These are phyloP conservation scores for Wickerhamomyces sp. DNA, from an alignment of 1,139 yeast species.

Conservation along the genomic window DNA sequence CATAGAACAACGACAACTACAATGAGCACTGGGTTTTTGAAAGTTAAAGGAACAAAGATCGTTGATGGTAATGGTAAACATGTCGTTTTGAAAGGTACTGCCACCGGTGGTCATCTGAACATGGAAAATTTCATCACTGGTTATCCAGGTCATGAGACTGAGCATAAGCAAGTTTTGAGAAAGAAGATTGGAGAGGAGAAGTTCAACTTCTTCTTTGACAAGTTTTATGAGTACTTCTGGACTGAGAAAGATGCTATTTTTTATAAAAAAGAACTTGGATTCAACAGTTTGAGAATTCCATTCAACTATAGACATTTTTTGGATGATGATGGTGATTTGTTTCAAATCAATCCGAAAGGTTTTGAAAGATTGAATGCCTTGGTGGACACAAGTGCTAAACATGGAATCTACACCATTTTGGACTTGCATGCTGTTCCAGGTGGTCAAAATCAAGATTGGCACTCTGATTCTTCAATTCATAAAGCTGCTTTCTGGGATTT, in stretches of 20 bases:
- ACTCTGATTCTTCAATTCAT: slow-evolving; percentile 17
- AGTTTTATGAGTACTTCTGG: slow-evolving; percentile 22
- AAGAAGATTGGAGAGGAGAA: slow-evolving; percentile 19
- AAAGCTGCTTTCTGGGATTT: slow-evolving; percentile 20
- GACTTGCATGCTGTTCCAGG: slow-evolving; percentile 20
- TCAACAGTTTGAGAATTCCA: slow-evolving; percentile 19
- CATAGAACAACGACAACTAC: no score
- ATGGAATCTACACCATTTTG: slow-evolving; percentile 18
- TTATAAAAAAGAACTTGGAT: slow-evolving; percentile 16
- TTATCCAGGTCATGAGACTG: slow-evolving; percentile 21
- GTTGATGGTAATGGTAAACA: slow-evolving; percentile 14
- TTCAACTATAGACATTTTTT: slow-evolving; percentile 21
- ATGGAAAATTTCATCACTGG: slow-evolving; percentile 23
- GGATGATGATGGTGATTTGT: slow-evolving; percentile 18
- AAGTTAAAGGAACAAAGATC: slow-evolving; percentile 20
- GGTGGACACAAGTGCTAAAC: slow-evolving; percentile 15
- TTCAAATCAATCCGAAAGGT: slow-evolving; percentile 19
- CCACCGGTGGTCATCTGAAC: slow-evolving; percentile 21
- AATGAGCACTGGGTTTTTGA: slow-evolving; percentile 13
- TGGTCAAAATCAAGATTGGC: slow-evolving; percentile 23
- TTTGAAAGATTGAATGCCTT: slow-evolving; percentile 15
- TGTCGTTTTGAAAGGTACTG: slow-evolving; percentile 20
- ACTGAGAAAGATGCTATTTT: slow-evolving; percentile 20
- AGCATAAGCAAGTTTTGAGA: slow-evolving; percentile 17
- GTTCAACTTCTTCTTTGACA: slow-evolving; percentile 19